Evolutionary conservation across 1,284 basidiomycete species (phyloP), one percentile per base, ranked within the genome.

Genomic region (Mycosarcoma maydis): DNA sequence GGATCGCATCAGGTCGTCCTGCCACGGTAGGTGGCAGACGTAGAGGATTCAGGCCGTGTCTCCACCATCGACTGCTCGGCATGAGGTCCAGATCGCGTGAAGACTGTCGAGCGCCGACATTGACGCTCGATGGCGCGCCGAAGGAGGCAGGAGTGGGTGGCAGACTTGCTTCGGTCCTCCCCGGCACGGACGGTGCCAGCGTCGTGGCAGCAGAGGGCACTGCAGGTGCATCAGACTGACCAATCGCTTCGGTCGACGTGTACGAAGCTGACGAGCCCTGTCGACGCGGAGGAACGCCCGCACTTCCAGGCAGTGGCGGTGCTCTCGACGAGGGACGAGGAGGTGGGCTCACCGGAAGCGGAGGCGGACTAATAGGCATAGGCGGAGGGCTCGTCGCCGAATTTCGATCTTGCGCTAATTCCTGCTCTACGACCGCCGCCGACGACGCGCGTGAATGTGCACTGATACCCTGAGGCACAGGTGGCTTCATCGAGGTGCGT

Each of bases 251-350:
- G 36, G 34, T 49, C 22, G 53, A 52, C 4, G 40, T 22, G 38
- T 54, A 53, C 24, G 65, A 68, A 3, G 65, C 58, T 6, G 58
- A 57, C 9, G 65, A 68, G 20, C 42, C 66, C 27, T 69, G 66
- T 19, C 66, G 48, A 34, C 55, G 54, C 29, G 62, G 62, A n/a
- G 65, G 58, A 91, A 93, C 26, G 91, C 93, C 11, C 93, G 86
- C 72, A 89, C 89, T 53, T 91, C 92, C 92, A 94, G 93, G 54
- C 92, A 87, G 26, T 90, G 92, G 26, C 92, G 92, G 75, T 93
- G 89, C 16, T 88, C 89, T 9, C 90, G 89, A 38, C 90, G 87
- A 46, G 90, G 87, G 73, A 89, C 88, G 47, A 89, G 85, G 80
- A 92, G 73, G 71, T 16, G 73, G 73, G 51, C 69, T 73, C 23